A percentile compares a stretch with the other conserved stretches of the same genome.
Conservation (phyloP, 768 basidiomycete genomes). For the Collybiopsis confluens region DNA sequence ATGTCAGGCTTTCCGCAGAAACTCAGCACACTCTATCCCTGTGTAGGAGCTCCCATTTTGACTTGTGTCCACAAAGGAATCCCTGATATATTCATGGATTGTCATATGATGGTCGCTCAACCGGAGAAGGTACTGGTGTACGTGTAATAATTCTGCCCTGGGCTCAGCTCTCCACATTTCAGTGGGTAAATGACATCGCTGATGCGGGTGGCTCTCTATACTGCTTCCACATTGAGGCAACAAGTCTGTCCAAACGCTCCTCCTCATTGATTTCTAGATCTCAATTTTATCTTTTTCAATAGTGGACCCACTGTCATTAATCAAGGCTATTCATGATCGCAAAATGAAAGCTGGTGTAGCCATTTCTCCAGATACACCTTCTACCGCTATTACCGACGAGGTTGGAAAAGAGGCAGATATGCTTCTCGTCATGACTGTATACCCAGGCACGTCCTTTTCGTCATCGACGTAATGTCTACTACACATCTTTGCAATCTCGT, state of each 20-base stretch:
- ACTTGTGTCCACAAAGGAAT: constrained; percentile 80
- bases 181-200: constrained; percentile 98
- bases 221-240: constrained; percentile 95
- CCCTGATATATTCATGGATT: constrained; percentile 98
- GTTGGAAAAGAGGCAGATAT: constrained; percentile 85
- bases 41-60: constrained; percentile 80
- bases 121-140: constrained; percentile 68
- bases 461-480: background rate
- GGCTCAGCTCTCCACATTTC: no score
- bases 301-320: constrained; percentile 74
- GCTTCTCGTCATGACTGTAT: constrained; percentile 98
- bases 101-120: constrained; percentile 99
- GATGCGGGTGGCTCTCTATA: constrained; percentile 93
- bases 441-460: constrained; percentile 59
- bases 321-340: constrained; percentile 73
- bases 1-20: background rate
- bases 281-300: constrained; percentile 1
- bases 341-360: constrained; percentile 95
- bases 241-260: constrained; percentile 50
- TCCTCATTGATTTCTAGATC: background rate
- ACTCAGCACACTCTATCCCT: constrained; percentile 6
- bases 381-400: constrained; percentile 80
- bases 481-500: background rate
- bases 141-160: background rate
- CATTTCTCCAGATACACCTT: constrained; percentile 93